A percentile compares a stretch with the other conserved stretches of the same genome.
These are phyloP conservation scores for Geotrichum bryndzae DNA, from an alignment of 1,139 yeast species.

Conservation along the genomic window DNA sequence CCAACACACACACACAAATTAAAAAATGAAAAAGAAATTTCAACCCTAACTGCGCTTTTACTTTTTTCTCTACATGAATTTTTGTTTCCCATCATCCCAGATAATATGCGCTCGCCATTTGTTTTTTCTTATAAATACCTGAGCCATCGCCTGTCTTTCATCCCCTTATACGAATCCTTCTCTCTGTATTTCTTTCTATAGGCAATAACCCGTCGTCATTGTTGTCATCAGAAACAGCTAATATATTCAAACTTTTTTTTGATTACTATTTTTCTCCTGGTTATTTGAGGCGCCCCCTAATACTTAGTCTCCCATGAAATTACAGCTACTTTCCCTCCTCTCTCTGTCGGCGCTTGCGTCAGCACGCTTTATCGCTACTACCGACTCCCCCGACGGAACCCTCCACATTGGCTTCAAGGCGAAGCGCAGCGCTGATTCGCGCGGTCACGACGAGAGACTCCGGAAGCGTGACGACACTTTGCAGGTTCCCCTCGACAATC, in stretches of 20 bases:
- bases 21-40: not conserved
- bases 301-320: not conserved
- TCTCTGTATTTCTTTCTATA: too few relatives aligned
- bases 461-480: constrained; percentile 5
- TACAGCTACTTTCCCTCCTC: not conserved
- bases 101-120: too few relatives aligned
- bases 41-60: not conserved
- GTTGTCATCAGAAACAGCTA: too few relatives aligned
- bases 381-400: not conserved
- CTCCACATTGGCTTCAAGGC: not conserved
- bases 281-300: not conserved
- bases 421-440: not conserved
- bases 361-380: not conserved
- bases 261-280: not conserved
- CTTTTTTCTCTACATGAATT: not conserved
- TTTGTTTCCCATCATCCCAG: not conserved
- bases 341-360: constrained; percentile 2
- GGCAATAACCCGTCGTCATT: too few relatives aligned
- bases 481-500: constrained; percentile 23
- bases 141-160: too few relatives aligned
- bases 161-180: too few relatives aligned
- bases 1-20: not conserved
- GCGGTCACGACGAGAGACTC: constrained; percentile 13
- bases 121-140: too few relatives aligned
- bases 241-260: not conserved